These are phyloP conservation scores for Claviceps lovelessii DNA, from an alignment of 2,329 filamentous ascomycete species.

Conservation along the genomic window DNA sequence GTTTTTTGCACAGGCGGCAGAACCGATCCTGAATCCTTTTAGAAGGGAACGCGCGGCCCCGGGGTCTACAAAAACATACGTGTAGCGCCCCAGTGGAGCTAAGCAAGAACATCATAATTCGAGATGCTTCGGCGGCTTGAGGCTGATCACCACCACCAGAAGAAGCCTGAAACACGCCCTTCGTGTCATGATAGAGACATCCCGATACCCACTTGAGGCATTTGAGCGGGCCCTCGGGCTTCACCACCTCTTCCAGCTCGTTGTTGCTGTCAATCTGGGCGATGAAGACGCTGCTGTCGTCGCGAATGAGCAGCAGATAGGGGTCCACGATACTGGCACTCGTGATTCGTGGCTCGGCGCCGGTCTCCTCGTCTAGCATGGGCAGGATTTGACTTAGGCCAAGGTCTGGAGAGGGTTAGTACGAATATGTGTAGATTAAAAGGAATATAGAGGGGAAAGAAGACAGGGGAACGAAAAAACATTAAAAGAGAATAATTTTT, in stretches of 20 bases:
- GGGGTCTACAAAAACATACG: constrained; percentile 33
- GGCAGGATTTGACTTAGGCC: constrained; percentile 82
- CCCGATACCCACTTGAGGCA: constrained; percentile 67
- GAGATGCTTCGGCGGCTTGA: constrained; percentile 26
- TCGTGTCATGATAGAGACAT: constrained; percentile 62
- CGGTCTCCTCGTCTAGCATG: constrained; percentile 82
- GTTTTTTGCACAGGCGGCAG: too few species aligned
- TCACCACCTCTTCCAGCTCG: constrained; percentile 71
- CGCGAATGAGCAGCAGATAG: constrained; percentile 67
- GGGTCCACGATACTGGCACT: constrained; percentile 77
- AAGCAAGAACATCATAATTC: constrained; percentile 62
- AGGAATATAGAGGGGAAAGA: too few species aligned
- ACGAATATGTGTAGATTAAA: too few species aligned
- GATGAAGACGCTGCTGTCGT: constrained; percentile 68
- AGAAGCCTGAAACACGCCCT: constrained; percentile 36
- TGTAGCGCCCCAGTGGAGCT: constrained; percentile 59
- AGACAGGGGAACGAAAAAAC: background rate
- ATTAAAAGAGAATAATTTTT: background rate
- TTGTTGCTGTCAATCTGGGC: constrained; percentile 63
- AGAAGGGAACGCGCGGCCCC: too few species aligned
- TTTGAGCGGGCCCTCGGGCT: constrained; percentile 39
- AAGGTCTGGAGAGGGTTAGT: constrained; percentile 42
- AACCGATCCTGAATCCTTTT: too few species aligned
- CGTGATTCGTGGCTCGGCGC: constrained; percentile 62
- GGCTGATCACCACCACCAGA: constrained; percentile 24